Base-by-base conservation (phyloP, 257 asterid genomes). In the Plantago ovata region DNA sequence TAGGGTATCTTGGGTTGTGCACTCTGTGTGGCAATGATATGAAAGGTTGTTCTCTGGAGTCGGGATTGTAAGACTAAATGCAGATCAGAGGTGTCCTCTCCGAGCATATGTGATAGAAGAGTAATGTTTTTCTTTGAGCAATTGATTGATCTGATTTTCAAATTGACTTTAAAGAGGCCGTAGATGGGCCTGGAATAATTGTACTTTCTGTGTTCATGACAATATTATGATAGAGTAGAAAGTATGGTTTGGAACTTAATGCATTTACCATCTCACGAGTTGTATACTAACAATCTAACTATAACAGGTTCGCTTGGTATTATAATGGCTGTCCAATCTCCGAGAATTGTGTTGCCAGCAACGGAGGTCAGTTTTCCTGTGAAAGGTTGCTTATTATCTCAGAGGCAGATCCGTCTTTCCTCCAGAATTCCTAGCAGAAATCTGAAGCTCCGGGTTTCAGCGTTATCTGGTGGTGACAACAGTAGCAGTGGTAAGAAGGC, bases 291-390 rank as follows among this genome's bases (percentile, higher is more conserved):
- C 32, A 57, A 16, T 28, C 18, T 41, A 43, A 54, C 22, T 40
- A 36, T 28, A 61, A 38, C 60, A 68, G 75, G 52, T 44, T 50
- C 9, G 55, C 65, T 52, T 61, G 70, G 58, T 62, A 67, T 42
- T 57, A 69, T 19, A 66, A 77, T 77, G 84, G 79, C 81, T 3
- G 56, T 74, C 53, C 79, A 69, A 46, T 77, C 63, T 76, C 61
- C 77, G 14, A 74, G 62, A 60, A 57, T 64, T 60, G 60, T 56
- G 48, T 59, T 71, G 20, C 66, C 79, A 6, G 55, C 41, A 55
- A 56, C 66, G 20, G 81, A 74, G 51, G 75, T 61, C 10, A 12
- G 67, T 41, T 61, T 70, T 22, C 61, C 70, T 12, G 20, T 44
- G 63, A 62, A 13, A 50, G 32, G 74, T 38, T 62, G 51, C 28